A percentile compares a stretch with the other conserved stretches of the same genome.
Conservation (phyloP, 352 stramenopile genomes). For the Plasmopara halstedii region DNA sequence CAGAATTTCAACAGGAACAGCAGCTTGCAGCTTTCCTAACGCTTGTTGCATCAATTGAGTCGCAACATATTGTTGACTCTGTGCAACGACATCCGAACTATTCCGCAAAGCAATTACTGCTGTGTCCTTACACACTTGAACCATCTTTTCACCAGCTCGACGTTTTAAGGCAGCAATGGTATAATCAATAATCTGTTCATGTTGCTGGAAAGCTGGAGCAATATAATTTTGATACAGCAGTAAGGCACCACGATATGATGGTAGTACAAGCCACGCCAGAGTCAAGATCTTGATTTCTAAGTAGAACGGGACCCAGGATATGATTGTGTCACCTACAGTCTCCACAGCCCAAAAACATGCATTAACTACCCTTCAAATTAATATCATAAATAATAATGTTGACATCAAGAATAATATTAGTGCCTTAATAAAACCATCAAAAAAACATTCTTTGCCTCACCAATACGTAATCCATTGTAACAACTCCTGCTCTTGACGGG, state of each 20-base stretch:
- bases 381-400: not conserved
- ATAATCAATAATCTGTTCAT: slow-evolving; percentile 53
- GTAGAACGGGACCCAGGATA: slow-evolving; percentile 66
- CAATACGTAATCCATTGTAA: slow-evolving; percentile 62
- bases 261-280: slow-evolving; percentile 63
- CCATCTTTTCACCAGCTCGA: slow-evolving; percentile 54
- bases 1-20: not conserved
- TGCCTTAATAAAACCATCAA: not conserved
- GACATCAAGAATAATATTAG: not conserved
- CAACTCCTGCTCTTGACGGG: slow-evolving; percentile 39
- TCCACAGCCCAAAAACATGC: slow-evolving; percentile 52
- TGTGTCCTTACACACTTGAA: slow-evolving; percentile 60
- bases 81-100: slow-evolving; percentile 47
- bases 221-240: slow-evolving; percentile 52
- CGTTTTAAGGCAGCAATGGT: slow-evolving; percentile 51
- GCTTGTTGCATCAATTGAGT: slow-evolving; percentile 62
- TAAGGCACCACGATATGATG: slow-evolving; percentile 39
- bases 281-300: slow-evolving; percentile 62
- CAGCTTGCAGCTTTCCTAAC: slow-evolving; percentile 22
- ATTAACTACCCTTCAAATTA: slow-evolving; percentile 34
- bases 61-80: slow-evolving; percentile 59
- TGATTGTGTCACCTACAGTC: slow-evolving; percentile 45
- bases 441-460: slow-evolving; percentile 9
- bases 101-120: slow-evolving; percentile 48
- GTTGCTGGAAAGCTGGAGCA: slow-evolving; percentile 56